These are phyloP conservation scores for Trifolium pratense DNA, from an alignment of 306 rosid species.

Conservation along the genomic window DNA sequence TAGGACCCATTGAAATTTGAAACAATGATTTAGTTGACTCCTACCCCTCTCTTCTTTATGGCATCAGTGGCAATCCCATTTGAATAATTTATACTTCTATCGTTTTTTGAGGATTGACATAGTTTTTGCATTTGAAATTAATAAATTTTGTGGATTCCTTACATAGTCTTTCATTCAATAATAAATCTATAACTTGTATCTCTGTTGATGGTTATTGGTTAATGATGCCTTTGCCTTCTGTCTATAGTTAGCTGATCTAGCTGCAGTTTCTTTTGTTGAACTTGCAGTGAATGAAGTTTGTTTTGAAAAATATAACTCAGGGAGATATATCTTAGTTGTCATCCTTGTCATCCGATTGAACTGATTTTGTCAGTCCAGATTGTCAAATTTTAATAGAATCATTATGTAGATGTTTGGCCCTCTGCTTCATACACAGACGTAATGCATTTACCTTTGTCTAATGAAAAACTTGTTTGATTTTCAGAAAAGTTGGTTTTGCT, in stretches of 20 bases:
- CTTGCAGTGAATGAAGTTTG: constrained; percentile 11
- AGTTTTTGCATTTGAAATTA: constrained; percentile 25
- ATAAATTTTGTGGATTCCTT: constrained; percentile 6
- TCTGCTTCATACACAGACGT: background rate
- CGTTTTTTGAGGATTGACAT: background rate
- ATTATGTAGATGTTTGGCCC: background rate
- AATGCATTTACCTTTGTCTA: constrained; percentile 7
- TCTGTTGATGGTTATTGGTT: background rate
- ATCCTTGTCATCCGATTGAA: background rate
- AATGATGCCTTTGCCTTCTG: background rate
- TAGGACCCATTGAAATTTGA: background rate
- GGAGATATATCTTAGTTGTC: background rate
- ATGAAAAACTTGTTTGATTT: constrained; percentile 26
- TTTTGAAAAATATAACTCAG: background rate
- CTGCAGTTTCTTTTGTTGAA: constrained; percentile 13
- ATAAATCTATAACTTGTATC: background rate
- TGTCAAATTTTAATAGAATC: background rate
- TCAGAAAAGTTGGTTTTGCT: constrained; percentile 99
- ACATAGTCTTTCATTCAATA: constrained; percentile 2
- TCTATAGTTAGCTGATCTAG: too few relatives aligned
- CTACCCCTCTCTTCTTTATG: background rate
- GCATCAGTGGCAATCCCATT: constrained; percentile 1
- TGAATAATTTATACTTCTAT: constrained; percentile 4
- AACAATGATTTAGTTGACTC: background rate
- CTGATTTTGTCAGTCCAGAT: background rate